Conservation (phyloP, 768 basidiomycete genomes). For the Mycena capillaripes region DNA sequence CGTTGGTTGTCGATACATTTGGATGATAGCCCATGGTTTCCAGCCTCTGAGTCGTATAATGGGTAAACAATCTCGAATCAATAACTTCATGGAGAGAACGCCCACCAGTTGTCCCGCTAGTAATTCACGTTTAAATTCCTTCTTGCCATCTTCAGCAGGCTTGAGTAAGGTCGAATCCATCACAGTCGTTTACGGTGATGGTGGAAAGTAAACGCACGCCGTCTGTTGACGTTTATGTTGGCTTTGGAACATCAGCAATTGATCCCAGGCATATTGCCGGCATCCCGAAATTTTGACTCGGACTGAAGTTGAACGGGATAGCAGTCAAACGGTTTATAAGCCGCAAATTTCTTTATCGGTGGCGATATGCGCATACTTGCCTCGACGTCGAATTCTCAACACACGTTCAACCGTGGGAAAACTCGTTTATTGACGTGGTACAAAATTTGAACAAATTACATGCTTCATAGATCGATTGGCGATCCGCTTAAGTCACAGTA, state of each 20-base stretch:
- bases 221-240: too few relatives aligned
- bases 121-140: neutral
- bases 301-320: too few relatives aligned
- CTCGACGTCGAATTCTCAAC: too few relatives aligned
- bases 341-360: too few relatives aligned
- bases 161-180: neutral
- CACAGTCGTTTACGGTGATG: too few relatives aligned
- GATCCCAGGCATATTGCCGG: neutral
- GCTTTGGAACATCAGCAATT: too few relatives aligned
- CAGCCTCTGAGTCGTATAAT: neutral
- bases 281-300: neutral
- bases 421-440: too few relatives aligned
- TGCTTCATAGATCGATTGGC: too few relatives aligned
- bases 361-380: too few relatives aligned
- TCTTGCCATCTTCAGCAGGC: neutral
- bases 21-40: neutral
- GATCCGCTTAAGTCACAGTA: conserved; percentile 43
- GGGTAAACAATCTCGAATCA: neutral
- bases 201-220: too few relatives aligned
- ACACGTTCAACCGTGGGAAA: conserved; percentile 16
- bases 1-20: neutral
- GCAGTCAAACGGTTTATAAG: too few relatives aligned
- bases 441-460: neutral
- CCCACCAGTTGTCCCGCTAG: neutral
- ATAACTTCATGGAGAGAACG: neutral